Evolutionary conservation across 495 filamentous ascomycete genomes (phyloP).

Genomic region (Astrothelium macrocarpum): DNA sequence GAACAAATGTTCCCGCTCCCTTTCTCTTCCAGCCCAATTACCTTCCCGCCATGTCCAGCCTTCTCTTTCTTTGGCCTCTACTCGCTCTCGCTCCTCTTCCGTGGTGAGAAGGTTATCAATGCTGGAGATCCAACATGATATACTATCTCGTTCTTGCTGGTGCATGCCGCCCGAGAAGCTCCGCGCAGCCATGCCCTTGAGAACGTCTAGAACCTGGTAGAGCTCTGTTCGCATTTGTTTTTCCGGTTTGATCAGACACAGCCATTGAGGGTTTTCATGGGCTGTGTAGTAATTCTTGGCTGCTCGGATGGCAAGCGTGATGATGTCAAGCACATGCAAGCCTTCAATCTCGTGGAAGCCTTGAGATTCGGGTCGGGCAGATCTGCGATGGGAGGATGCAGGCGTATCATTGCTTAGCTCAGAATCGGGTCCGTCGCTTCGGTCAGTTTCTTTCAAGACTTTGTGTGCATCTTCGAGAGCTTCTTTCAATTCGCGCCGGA

Average conservation of each 20-base stretch:
- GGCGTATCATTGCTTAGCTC: conserved; percentile 20
- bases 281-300: conserved; percentile 91
- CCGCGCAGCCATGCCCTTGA: conserved; percentile 81
- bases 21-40: conserved; percentile 69
- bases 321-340: conserved; percentile 79
- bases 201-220: conserved; percentile 72
- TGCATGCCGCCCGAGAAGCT: conserved; percentile 80
- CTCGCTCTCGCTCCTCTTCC: conserved; percentile 65
- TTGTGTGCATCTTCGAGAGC: conserved; percentile 56
- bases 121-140: conserved; percentile 64
- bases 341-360: conserved; percentile 84
- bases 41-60: conserved; percentile 74
- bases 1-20: conserved; percentile 63
- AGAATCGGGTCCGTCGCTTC: conserved; percentile 18
- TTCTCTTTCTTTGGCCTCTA: conserved; percentile 58
- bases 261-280: conserved; percentile 68
- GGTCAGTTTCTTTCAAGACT: conserved; percentile 43
- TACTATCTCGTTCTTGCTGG: conserved; percentile 58
- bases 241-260: conserved; percentile 79
- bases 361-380: conserved; percentile 33
- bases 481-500: conserved; percentile 63
- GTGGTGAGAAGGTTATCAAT: conserved; percentile 63
- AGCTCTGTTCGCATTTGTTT: conserved; percentile 72
- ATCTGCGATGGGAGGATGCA: conserved; percentile 11
- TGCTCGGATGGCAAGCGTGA: conserved; percentile 86